phyloP scores from a whole-genome alignment of 2,329 filamentous ascomycete species.

The Neopestalotiopsis sp. region DNA sequence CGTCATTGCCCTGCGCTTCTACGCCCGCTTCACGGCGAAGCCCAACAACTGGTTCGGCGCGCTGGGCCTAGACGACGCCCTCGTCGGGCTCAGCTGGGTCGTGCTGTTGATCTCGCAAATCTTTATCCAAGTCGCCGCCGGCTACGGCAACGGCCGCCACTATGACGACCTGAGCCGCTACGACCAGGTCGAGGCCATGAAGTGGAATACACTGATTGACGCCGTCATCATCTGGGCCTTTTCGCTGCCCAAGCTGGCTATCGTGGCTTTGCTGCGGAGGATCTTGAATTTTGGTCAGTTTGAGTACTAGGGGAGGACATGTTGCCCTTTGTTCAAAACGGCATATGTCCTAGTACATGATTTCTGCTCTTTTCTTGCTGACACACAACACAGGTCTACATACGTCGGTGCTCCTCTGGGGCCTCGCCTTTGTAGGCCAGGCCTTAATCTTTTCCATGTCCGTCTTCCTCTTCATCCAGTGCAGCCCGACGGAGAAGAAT shows the following conservation, averaged over 20 bases:
- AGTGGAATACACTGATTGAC: conserved; percentile 16
- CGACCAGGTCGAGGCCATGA: conserved; percentile 13
- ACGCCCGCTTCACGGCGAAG: conserved; percentile 4
- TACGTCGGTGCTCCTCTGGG: conserved; percentile 7
- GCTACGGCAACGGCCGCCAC: conserved; percentile 7
- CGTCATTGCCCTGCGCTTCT: conserved; percentile 12
- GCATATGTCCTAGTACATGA: no score
- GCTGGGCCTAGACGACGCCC: conserved; percentile 12
- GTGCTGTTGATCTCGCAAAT: conserved; percentile 11
- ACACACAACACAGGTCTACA: neutral
- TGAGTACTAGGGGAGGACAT: neutral
- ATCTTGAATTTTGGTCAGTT: neutral
- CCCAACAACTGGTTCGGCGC: conserved; percentile 7
- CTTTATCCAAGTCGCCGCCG: conserved; percentile 11
- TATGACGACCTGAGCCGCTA: neutral
- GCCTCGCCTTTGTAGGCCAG: conserved; percentile 11
- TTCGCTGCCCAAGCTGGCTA: conserved; percentile 15
- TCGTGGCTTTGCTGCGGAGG: conserved; percentile 4
- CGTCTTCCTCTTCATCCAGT: conserved; percentile 14
- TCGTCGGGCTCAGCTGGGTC: conserved; percentile 11
- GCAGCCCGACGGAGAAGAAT: conserved; percentile 10
- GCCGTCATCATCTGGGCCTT: conserved; percentile 17
- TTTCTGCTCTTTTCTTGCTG: no score
- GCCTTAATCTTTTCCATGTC: conserved; percentile 15
- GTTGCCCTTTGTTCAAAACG: no score